Evolutionary conservation across 768 basidiomycete genomes (phyloP).

Genomic region (Lentinus brumalis): DNA sequence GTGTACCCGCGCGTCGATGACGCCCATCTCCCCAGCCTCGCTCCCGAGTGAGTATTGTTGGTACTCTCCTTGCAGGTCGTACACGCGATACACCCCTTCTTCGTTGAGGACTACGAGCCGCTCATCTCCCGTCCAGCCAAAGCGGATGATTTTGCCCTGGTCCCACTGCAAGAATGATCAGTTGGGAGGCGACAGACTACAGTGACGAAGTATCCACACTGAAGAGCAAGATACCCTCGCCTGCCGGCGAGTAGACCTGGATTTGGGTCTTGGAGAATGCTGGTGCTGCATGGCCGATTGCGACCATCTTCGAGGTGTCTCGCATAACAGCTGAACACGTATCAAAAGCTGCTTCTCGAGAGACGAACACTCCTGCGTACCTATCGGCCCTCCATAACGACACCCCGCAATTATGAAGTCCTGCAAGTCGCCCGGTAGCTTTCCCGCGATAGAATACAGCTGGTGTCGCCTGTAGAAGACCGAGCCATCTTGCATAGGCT

Average conservation of each 20-base stretch:
- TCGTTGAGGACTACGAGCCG: constrained; percentile 84
- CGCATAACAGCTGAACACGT: constrained; percentile 78
- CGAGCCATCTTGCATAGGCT: constrained; percentile 84
- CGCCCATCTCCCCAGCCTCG: constrained; percentile 80
- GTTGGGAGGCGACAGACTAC: background rate
- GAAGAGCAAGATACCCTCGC: constrained; percentile 66
- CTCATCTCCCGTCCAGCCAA: constrained; percentile 86
- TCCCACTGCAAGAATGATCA: constrained; percentile 73
- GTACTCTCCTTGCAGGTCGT: constrained; percentile 86
- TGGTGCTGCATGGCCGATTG: constrained; percentile 60
- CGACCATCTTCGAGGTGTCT: constrained; percentile 78
- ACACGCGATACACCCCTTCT: constrained; percentile 89
- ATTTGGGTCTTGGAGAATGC: constrained; percentile 78
- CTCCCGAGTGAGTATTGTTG: constrained; percentile 81
- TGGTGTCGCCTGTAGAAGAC: constrained; percentile 88
- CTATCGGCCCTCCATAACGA: constrained; percentile 86
- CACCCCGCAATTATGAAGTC: constrained; percentile 84
- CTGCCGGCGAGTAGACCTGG: constrained; percentile 85
- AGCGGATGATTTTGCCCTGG: constrained; percentile 75
- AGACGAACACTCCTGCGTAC: constrained; percentile 42
- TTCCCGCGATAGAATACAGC: constrained; percentile 80
- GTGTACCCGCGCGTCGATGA: constrained; percentile 84
- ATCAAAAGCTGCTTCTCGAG: background rate
- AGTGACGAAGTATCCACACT: constrained; percentile 59
- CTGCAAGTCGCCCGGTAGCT: constrained; percentile 65